phyloP scores from a whole-genome alignment of 805 yeast genomes.

The Wickerhamiella hasegawae region DNA sequence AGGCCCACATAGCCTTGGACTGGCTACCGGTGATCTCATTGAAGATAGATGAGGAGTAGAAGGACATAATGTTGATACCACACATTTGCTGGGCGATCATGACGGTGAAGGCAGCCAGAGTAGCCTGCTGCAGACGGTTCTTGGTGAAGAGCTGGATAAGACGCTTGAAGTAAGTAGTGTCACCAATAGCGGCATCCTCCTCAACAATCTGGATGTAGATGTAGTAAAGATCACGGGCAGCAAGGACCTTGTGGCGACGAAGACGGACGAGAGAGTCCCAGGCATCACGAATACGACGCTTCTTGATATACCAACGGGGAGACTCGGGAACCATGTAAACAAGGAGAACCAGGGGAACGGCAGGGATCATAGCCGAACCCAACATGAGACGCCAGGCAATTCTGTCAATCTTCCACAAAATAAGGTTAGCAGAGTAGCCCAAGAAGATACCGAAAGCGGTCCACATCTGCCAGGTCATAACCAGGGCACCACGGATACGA shows the following conservation, averaged over 20 bases:
- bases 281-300: conserved; percentile 34
- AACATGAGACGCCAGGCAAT: conserved; percentile 53
- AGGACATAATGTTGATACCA: conserved; percentile 78
- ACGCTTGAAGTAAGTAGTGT: conserved; percentile 10
- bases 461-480: conserved; percentile 60
- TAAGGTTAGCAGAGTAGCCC: conserved; percentile 45
- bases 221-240: conserved; percentile 51
- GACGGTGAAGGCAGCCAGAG: conserved; percentile 62
- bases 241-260: conserved; percentile 33
- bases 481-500: conserved; percentile 44
- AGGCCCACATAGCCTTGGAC: conserved; percentile 44
- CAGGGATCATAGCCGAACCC: conserved; percentile 38
- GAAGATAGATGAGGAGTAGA: conserved; percentile 68
- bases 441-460: conserved; percentile 62
- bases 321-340: conserved; percentile 50
- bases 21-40: conserved; percentile 22
- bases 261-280: conserved; percentile 32
- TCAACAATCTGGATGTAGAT: conserved; percentile 35
- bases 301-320: conserved; percentile 52
- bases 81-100: conserved; percentile 89
- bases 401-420: conserved; percentile 31
- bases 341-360: conserved; percentile 38
- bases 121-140: conserved; percentile 63
- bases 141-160: conserved; percentile 12
- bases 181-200: conserved; percentile 33